Base-by-base conservation (phyloP, 495 filamentous ascomycete species). In the Penicillium manginii region DNA sequence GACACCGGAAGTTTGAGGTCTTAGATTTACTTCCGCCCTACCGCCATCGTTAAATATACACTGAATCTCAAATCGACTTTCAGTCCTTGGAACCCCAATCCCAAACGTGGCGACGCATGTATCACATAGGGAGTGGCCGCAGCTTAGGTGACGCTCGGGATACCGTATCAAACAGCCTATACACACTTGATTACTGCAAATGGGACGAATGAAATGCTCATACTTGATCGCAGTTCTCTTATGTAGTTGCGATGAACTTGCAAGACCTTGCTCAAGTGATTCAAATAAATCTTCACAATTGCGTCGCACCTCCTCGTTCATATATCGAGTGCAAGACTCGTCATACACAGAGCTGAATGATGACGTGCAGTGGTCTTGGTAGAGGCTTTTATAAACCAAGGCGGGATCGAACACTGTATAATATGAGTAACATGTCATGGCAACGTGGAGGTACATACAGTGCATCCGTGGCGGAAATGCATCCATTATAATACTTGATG, bases 401-500 rank as follows among this genome's bases (percentile, higher is more conserved):
- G 11, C 31, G 31, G 31, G 31, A 33, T 33, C 31, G 11, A 33
- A 33, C 11, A 33, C 31, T 33, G 31, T 4, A 33, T 5, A 11
- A 33, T 11, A 11, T 33, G 4, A 33, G 31, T 33, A 33, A 33
- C 11, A 33, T 11, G 4, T 11, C 11, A 11, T 4, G 4, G 31
- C 62, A 65, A 33, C 67, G 43, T 26, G 52, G 35, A 18, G 22
- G 33, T 42, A 66, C 62, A 59, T 55, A 73, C 61, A 26, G 53
- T 73, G 62, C 58, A 72, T 72, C n/a, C 56, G 43, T 33, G 52
- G 61, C 8, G 69, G 64, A 54, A 66, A 70, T 29, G 39, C 58
- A 58, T 73, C 64, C 35, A 70, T 53, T 14, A 73, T 26, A n/a
- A 73, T 63, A 29, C 64, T 63, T 5, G 64, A 72, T 35, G 69